Conservation (phyloP, 164 flowering plant genomes). For the Berberis vulgaris region DNA sequence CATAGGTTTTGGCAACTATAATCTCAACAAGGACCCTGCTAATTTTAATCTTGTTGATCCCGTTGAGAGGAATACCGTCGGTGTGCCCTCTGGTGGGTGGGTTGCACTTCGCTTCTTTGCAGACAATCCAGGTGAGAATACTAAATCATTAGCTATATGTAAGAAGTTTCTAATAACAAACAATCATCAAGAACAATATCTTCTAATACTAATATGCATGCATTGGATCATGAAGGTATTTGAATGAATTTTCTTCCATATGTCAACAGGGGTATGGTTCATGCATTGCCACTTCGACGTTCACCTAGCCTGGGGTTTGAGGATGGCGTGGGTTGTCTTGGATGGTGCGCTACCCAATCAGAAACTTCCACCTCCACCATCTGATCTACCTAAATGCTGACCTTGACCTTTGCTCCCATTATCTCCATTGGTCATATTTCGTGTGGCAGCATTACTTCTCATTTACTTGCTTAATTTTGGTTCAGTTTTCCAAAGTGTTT, state of each 20-base stretch:
- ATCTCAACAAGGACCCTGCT: conserved; percentile 27
- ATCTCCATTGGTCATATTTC: too few relatives aligned
- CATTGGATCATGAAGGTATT: too few relatives aligned
- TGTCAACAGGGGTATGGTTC: conserved; percentile 14
- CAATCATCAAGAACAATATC: too few relatives aligned
- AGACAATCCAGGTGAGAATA: conserved; percentile 33
- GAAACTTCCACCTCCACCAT: conserved; percentile 18
- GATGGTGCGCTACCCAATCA: conserved; percentile 17
- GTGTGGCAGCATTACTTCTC: too few relatives aligned
- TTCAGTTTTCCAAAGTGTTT: neutral
- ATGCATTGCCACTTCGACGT: conserved; percentile 20
- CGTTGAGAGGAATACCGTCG: conserved; percentile 27
- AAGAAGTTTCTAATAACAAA: too few relatives aligned
- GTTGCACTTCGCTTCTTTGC: conserved; percentile 34
- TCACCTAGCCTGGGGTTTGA: conserved; percentile 18
- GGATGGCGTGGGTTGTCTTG: conserved; percentile 17
- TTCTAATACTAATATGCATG: too few relatives aligned
- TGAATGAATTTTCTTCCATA: too few relatives aligned
- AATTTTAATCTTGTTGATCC: conserved; percentile 23
- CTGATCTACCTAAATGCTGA: conserved; percentile 15
- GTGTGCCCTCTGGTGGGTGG: conserved; percentile 39
- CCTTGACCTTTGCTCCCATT: neutral
- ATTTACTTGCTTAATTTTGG: too few relatives aligned
- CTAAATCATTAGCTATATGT: neutral
- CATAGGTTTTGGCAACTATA: conserved; percentile 32